Base-by-base conservation (phyloP, 2,329 filamentous ascomycete genomes). In the Apiospora hydei region DNA sequence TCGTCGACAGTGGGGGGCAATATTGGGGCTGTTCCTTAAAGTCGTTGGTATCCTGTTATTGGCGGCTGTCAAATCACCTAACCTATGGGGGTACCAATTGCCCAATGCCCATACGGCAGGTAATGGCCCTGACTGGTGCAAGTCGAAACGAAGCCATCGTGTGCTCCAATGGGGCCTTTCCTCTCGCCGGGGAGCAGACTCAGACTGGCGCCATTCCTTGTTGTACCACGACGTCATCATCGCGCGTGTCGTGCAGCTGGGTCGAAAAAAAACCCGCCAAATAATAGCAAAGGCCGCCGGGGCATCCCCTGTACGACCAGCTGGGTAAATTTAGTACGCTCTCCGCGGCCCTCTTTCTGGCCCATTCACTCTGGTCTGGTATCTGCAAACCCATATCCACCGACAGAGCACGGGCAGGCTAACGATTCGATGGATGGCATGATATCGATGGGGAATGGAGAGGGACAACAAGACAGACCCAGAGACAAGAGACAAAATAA, bases 141-240 rank as follows among this genome's bases (percentile, higher is more conserved):
- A 11, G 53, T n/a, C 8, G 34, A 64, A 64, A 64, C 16, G 57
- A 64, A 64, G 57, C 30, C 34, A 64, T 64, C 57, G 57, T 64
- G 57, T 1, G 57, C 57, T 64, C 57, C 57, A 64, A 64, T 64
- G 34, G 57, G 57, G 53, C 34, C 8, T 64, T 41, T 41, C 4
- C 2, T 24, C 13, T 61, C 11, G 2, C 57, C 13, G 57, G 34
- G 57, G 6, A 8, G 8, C 18, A 38, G 53, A 61, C 53, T 61
- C 30, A 38, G 53, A 24, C 57, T 64, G 57, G 57, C 34, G 34
- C 57, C 57, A 64, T 64, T 64, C 57, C 26, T 34, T 64, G 57
- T 64, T 64, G 57, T 34, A 34, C 30, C 10, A 64, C 57, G 57
- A 64, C 57, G 57, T 64, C 57, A 64, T 64, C 57, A 64, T 64